phyloP scores from a whole-genome alignment of 192 early-diverging fungal genomes.

The Thoreauomyces humboldtii region DNA sequence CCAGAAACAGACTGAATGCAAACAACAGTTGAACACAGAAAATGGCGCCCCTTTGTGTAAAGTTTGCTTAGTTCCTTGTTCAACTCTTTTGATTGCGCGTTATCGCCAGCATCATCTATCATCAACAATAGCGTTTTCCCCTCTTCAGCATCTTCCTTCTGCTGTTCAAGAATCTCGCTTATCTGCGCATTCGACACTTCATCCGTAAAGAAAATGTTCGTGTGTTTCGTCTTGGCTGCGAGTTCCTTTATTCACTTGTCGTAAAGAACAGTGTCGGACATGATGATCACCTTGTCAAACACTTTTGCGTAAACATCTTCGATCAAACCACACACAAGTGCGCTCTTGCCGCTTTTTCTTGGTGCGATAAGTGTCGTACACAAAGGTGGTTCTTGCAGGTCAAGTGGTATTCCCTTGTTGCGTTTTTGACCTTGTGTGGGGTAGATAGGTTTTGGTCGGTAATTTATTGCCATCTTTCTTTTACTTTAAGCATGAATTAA shows the following conservation, averaged over 20 bases:
- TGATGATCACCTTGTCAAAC: constrained; percentile 10
- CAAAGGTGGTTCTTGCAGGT: constrained; percentile 3
- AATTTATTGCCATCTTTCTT: constrained; percentile 10
- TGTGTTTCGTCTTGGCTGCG: constrained; percentile 13
- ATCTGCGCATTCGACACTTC: constrained; percentile 21
- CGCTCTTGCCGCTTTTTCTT: constrained; percentile 11
- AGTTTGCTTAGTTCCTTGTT: constrained; percentile 11
- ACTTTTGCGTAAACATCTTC: constrained; percentile 20
- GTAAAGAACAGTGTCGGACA: constrained; percentile 14
- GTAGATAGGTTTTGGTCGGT: constrained; percentile 17
- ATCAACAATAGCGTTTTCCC: constrained; percentile 11
- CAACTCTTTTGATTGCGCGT: constrained; percentile 16
- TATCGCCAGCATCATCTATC: constrained; percentile 23
- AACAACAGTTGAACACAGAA: constrained; percentile 3
- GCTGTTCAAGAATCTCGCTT: constrained; percentile 7
- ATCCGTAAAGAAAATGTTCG: constrained; percentile 16
- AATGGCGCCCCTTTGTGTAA: constrained; percentile 18
- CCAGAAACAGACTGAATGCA: constrained; percentile 15
- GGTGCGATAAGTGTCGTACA: constrained; percentile 15
- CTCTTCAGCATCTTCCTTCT: constrained; percentile 5
- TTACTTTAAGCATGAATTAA: no score
- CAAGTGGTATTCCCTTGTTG: constrained; percentile 4
- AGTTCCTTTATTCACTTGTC: constrained; percentile 11
- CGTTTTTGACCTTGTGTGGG: not conserved
- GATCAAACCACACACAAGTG: constrained; percentile 18